Evolutionary conservation across 2,329 filamentous ascomycete genomes (phyloP).

Genomic region (Cordyceps cateniannulata): DNA sequence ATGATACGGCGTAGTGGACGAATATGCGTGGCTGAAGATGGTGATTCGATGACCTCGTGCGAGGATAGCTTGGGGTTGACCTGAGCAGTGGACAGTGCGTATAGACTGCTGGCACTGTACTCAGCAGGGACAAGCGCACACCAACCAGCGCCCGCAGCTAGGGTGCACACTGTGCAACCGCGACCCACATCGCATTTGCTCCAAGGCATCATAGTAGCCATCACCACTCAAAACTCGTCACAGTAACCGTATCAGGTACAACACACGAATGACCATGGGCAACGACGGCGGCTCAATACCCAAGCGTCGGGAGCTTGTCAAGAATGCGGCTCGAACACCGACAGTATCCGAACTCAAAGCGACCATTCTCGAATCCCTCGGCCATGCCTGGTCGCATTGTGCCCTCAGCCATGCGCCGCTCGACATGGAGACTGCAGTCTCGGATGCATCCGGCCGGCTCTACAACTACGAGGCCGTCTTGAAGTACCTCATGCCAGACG

Average conservation of each 20-base stretch:
- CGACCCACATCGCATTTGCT: too few relatives aligned
- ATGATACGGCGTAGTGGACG: neutral
- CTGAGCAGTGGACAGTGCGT: neutral
- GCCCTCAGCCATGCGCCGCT: constrained; percentile 77
- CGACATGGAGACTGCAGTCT: constrained; percentile 65
- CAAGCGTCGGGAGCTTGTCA: constrained; percentile 91
- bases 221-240: neutral
- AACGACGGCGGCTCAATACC: constrained; percentile 98
- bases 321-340: constrained; percentile 77
- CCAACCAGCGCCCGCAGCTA: neutral
- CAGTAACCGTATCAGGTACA: constrained; percentile 6
- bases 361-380: constrained; percentile 74
- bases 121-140: neutral
- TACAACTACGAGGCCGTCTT: constrained; percentile 95
- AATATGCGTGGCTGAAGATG: constrained; percentile 2
- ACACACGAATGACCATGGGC: constrained; percentile 57
- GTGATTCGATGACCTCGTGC: neutral
- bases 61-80: neutral
- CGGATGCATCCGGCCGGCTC: constrained; percentile 74
- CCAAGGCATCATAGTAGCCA: too few relatives aligned
- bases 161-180: neutral
- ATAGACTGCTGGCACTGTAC: neutral
- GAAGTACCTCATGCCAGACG: constrained; percentile 47
- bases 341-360: constrained; percentile 86
- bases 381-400: constrained; percentile 81